Conservation (phyloP, 768 basidiomycete species). For the Leucocoprinus sp. region DNA sequence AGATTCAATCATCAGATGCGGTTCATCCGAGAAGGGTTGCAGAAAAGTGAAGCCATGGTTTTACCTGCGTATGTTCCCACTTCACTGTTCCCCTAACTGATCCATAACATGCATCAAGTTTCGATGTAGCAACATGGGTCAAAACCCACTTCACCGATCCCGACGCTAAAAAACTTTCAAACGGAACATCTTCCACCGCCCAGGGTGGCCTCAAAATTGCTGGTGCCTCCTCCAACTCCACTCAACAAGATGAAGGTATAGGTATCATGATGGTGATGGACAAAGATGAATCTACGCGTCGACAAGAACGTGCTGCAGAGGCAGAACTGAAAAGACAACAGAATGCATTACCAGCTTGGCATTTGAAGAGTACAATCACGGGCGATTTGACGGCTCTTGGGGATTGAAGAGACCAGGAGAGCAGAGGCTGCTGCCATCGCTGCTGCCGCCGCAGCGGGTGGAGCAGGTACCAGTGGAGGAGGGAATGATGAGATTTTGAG, state of each 20-base stretch:
- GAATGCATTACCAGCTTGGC: conserved; percentile 91
- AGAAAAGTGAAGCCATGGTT: conserved; percentile 82
- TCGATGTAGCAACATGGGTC: conserved; percentile 81
- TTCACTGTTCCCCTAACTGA: neutral
- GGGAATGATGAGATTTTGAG: conserved; percentile 69
- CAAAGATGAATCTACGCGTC: conserved; percentile 73
- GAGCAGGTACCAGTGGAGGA: neutral
- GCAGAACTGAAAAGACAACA: conserved; percentile 82
- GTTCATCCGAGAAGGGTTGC: conserved; percentile 78
- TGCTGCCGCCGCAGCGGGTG: conserved; percentile 11
- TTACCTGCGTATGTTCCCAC: conserved; percentile 61
- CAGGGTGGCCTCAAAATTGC: conserved; percentile 64
- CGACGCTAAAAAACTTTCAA: conserved; percentile 44
- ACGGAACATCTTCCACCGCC: conserved; percentile 25
- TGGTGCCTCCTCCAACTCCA: conserved; percentile 52
- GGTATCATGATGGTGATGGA: conserved; percentile 85
- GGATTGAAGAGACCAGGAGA: conserved; percentile 64
- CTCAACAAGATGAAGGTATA: conserved; percentile 69
- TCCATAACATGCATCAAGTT: conserved; percentile 32
- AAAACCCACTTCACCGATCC: conserved; percentile 61
- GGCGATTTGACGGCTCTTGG: conserved; percentile 86
- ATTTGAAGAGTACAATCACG: conserved; percentile 91
- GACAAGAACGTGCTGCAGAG: conserved; percentile 68
- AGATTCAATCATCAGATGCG: conserved; percentile 89
- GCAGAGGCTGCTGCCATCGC: conserved; percentile 26